Evolutionary conservation across 306 rosid genomes (phyloP).

Genomic region (Pachyrhizus erosus): DNA sequence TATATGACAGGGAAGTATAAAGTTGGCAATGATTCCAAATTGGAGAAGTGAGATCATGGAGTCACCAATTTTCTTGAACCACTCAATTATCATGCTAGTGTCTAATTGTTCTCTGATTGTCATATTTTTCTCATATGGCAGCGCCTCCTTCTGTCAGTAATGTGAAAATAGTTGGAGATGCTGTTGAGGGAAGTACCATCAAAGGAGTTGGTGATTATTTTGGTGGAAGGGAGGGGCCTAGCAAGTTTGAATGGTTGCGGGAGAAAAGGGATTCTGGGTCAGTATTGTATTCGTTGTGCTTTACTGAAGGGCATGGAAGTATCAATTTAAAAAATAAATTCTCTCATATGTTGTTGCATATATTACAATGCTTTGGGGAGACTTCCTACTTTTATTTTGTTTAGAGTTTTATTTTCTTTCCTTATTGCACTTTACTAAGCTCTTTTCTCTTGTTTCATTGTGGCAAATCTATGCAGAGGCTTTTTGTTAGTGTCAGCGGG

Average conservation of each 20-base stretch:
- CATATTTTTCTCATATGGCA: constrained; percentile 46
- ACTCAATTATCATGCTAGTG: constrained; percentile 15
- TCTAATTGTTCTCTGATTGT: constrained; percentile 35
- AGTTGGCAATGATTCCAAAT: background rate
- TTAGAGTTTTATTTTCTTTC: background rate
- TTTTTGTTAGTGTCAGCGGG: constrained; percentile 73
- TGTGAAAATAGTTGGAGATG: constrained; percentile 81
- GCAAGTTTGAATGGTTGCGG: constrained; percentile 95
- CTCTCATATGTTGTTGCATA: constrained; percentile 25
- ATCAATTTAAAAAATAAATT: constrained; percentile 8
- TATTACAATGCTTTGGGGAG: background rate
- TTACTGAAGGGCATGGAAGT: background rate
- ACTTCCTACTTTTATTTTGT: constrained; percentile 1
- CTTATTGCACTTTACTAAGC: constrained; percentile 30
- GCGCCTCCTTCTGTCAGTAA: constrained; percentile 92
- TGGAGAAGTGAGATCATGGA: background rate
- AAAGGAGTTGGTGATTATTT: constrained; percentile 95
- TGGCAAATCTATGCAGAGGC: constrained; percentile 60
- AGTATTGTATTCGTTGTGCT: constrained; percentile 47
- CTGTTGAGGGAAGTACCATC: constrained; percentile 76
- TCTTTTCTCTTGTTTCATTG: constrained; percentile 28
- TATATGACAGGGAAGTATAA: background rate
- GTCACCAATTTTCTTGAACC: background rate
- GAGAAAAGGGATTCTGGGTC: constrained; percentile 77
- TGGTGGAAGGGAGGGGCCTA: constrained; percentile 99